Conservation (phyloP, 2,329 filamentous ascomycete genomes). For the Cordyceps pruinosa region DNA sequence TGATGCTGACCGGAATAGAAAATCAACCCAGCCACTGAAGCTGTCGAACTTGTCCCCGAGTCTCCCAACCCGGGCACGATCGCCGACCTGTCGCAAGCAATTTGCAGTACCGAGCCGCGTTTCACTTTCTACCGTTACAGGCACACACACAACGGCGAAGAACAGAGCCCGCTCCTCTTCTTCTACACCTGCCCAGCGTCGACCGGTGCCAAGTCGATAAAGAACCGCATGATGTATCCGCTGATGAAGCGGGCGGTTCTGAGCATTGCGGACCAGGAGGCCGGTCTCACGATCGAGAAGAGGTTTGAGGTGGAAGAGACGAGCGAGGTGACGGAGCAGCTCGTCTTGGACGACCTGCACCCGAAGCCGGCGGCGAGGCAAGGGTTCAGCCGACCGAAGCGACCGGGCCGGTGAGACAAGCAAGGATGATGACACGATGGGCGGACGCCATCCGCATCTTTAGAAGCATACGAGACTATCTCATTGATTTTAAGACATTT, state of each 20-base stretch:
- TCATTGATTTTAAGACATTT: not conserved
- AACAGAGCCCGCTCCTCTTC: conserved; percentile 61
- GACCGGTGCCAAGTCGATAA: conserved; percentile 60
- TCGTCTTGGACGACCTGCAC: conserved; percentile 60
- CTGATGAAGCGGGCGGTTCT: conserved; percentile 62
- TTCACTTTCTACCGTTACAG: conserved; percentile 71
- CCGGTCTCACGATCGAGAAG: conserved; percentile 61
- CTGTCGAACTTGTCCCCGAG: conserved; percentile 56
- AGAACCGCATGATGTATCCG: conserved; percentile 80
- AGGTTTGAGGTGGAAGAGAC: conserved; percentile 63
- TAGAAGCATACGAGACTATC: not conserved
- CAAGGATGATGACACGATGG: not conserved
- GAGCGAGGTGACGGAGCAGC: conserved; percentile 61
- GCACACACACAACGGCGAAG: conserved; percentile 46
- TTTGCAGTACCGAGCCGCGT: conserved; percentile 63
- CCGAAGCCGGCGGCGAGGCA: conserved; percentile 59
- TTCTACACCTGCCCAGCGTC: conserved; percentile 74
- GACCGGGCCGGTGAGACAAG: conserved; percentile 55
- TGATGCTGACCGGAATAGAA: conserved; percentile 38
- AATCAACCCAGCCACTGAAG: conserved; percentile 65
- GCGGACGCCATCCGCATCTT: not conserved
- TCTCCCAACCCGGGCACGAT: conserved; percentile 49
- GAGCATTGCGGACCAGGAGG: conserved; percentile 57
- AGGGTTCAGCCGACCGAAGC: conserved; percentile 71
- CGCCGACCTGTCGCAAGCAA: conserved; percentile 48